A percentile compares a stretch with the other conserved stretches of the same genome.
Evolutionary conservation across 1,284 basidiomycete species (phyloP).

Genomic region (Austropuccinia psidii): DNA sequence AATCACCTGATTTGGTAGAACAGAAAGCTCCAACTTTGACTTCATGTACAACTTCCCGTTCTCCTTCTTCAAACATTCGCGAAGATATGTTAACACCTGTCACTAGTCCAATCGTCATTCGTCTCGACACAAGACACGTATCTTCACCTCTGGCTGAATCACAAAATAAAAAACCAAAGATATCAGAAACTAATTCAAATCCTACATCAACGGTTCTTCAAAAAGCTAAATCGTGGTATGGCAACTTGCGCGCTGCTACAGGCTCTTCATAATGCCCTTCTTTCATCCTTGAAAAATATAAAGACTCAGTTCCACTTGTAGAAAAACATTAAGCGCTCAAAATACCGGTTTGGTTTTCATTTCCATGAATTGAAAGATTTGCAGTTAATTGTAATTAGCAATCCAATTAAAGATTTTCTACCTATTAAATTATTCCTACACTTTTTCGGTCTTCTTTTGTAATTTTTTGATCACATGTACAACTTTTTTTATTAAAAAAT

Average conservation of each 20-base stretch:
- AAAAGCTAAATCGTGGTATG: constrained; percentile 30
- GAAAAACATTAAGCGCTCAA: no score
- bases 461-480: no score
- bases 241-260: constrained; percentile 13
- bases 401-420: no score
- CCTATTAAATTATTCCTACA: no score
- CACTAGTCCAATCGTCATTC: constrained; percentile 23
- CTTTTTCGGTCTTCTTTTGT: no score
- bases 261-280: background rate
- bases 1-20: background rate
- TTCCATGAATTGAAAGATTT: no score
- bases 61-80: background rate
- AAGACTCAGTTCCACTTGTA: no score
- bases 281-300: no score
- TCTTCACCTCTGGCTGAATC: background rate
- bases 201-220: constrained; percentile 13
- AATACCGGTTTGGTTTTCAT: no score
- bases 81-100: constrained; percentile 5
- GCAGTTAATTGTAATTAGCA: no score
- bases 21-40: background rate
- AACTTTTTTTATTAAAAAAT: no score
- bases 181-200: background rate
- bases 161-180: constrained; percentile 8
- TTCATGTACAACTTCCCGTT: constrained; percentile 13
- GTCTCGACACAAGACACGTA: background rate